Base-by-base conservation (phyloP, 2,329 filamentous ascomycete species). In the Aureobasidium subglaciale region DNA sequence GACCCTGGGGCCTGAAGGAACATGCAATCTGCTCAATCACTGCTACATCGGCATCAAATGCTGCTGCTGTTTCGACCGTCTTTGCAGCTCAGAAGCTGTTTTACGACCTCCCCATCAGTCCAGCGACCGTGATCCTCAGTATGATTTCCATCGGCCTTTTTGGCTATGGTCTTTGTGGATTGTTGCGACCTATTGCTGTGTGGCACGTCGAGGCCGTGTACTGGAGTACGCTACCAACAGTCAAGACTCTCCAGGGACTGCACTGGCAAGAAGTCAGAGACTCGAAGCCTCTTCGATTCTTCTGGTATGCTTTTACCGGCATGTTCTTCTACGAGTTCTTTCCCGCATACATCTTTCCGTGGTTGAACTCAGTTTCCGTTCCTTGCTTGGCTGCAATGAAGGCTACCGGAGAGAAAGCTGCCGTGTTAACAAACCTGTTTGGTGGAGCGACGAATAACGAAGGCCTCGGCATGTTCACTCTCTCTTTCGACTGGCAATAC, bases 191-290 rank as follows among this genome's bases (percentile, higher is more conserved):
- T 0, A 72, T 82, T 34, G 71, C 73, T 1, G 78, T 82, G 10
- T 82, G 76, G 72, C 78, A 80, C 50, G 75, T 77, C 5, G 78
- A 82, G 13, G 73, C 77, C 2, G 79, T 82, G 2, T 82, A 80
- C 65, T 82, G 79, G 79, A 68, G 71, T 32, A 78, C 70, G 5
- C 63, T 81, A 4, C 79, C 79, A 0, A 76, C 73, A 0, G 77
- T 81, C 50, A 80, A 80, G 60, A 74, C 73, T 0, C 73, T 81
- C 7, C 78, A 81, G 58, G 76, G 76, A 0, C 69, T 82, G 4
- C 78, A 82, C 59, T 81, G 78, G 75, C 72, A 80, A 41, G 63
- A 74, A 0, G 16, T 79, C 27, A 77, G 76, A 62, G 68, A 72
- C 59, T 78, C 76, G 0, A 78, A 78, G 60, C 78, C 77, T 0